Conservation (phyloP, 257 asterid genomes). For the Datura wrightii region DNA sequence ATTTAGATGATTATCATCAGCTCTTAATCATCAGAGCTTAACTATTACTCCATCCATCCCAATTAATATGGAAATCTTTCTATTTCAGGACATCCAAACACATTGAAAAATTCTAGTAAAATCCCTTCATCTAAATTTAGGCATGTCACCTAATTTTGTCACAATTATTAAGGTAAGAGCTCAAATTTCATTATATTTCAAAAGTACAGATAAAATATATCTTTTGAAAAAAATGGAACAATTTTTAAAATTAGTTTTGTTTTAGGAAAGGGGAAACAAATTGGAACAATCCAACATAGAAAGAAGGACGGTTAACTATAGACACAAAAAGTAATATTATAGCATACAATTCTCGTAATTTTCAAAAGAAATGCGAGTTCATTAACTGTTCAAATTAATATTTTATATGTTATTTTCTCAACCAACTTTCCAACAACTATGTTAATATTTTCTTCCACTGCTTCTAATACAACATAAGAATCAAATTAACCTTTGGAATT, state of each 20-base stretch:
- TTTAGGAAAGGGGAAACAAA: background rate
- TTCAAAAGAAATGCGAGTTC: background rate
- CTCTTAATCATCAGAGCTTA: background rate
- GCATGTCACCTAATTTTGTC: background rate
- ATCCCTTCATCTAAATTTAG: background rate
- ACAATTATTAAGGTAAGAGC: background rate
- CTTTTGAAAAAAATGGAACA: background rate
- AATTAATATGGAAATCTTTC: background rate
- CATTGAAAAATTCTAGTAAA: background rate
- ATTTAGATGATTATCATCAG: background rate
- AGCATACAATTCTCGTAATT: background rate
- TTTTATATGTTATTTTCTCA: background rate
- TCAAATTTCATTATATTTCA: background rate
- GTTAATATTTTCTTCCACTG: background rate
- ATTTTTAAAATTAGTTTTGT: background rate
- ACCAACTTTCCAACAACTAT: slow-evolving; percentile 8
- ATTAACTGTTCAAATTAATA: background rate
- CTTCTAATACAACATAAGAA: background rate
- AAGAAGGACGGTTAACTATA: background rate
- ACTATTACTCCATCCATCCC: background rate
- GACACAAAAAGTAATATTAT: background rate
- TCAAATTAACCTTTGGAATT: background rate
- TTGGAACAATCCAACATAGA: slow-evolving; percentile 5
- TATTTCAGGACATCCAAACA: background rate
- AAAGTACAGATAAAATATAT: background rate